Percentiles rank a stretch among this genome's conserved stretches.
These are phyloP conservation scores for Aspergillus amoenus DNA, from an alignment of 2,329 filamentous ascomycete genomes.

Conservation along the genomic window DNA sequence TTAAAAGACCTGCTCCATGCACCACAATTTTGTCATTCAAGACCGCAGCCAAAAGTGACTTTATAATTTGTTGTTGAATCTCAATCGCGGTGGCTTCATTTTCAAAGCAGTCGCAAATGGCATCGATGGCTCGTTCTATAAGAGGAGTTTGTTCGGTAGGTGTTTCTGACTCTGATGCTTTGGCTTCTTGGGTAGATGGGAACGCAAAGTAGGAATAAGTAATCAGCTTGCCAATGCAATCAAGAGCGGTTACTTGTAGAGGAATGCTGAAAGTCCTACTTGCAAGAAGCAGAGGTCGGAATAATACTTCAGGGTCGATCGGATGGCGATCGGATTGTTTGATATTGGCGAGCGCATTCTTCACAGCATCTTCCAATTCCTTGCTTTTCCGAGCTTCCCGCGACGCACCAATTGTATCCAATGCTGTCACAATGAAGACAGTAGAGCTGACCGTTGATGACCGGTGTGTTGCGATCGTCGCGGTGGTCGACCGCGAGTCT, in stretches of 20 bases:
- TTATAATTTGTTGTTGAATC: slow-evolving; percentile 96
- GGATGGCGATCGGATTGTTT: slow-evolving; percentile 77
- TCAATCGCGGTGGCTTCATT: slow-evolving; percentile 90
- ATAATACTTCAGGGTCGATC: slow-evolving; percentile 88
- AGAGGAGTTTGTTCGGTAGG: slow-evolving; percentile 61
- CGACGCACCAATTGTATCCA: slow-evolving; percentile 87
- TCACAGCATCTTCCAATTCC: slow-evolving; percentile 76
- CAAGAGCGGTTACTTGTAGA: slow-evolving; percentile 84
- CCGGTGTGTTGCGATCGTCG: slow-evolving; percentile 50
- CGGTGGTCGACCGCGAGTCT: slow-evolving; percentile 61
- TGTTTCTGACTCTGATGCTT: slow-evolving; percentile 24
- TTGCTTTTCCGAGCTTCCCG: slow-evolving; percentile 89
- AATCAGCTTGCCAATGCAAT: slow-evolving; percentile 98
- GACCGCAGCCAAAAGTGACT: slow-evolving; percentile 91
- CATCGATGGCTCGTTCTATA: slow-evolving; percentile 97
- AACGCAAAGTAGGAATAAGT: slow-evolving; percentile 98
- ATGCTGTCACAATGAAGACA: slow-evolving; percentile 89
- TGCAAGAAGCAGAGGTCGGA: slow-evolving; percentile 84
- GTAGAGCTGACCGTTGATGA: slow-evolving; percentile 81
- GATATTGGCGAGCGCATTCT: slow-evolving; percentile 80
- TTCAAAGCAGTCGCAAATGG: slow-evolving; percentile 98
- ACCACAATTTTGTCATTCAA: slow-evolving; percentile 99
- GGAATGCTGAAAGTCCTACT: slow-evolving; percentile 82
- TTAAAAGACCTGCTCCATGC: slow-evolving; percentile 90
- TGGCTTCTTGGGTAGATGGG: slow-evolving; percentile 46